Conservation (phyloP, 306 rosid genomes). For the Rosa lucieae region DNA sequence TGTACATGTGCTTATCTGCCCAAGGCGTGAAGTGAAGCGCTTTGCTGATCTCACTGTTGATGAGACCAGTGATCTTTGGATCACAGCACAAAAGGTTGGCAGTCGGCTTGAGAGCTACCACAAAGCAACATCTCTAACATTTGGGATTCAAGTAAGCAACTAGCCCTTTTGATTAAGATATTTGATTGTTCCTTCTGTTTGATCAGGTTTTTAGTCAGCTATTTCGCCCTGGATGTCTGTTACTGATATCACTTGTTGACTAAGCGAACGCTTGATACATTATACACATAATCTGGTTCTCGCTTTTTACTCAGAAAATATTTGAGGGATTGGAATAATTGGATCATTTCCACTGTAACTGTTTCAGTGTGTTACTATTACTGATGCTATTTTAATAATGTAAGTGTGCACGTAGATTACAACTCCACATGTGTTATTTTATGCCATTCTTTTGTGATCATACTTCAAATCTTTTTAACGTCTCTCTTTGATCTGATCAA, state of each 20-base stretch:
- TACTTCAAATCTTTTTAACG: not conserved
- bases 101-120: constrained; percentile 69
- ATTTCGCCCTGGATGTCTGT: not conserved
- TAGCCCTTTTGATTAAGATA: not conserved
- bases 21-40: constrained; percentile 90
- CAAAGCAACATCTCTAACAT: constrained; percentile 77
- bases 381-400: not conserved
- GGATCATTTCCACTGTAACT: not conserved
- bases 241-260: constrained; percentile 8
- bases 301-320: not conserved
- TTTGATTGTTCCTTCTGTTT: not conserved
- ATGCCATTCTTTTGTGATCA: constrained; percentile 3
- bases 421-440: not conserved
- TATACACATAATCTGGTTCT: not conserved
- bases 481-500: constrained; percentile 5
- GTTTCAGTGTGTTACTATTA: not conserved
- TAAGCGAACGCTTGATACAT: not conserved
- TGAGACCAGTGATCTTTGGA: constrained; percentile 88
- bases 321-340: not conserved
- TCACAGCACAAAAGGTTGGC: constrained; percentile 82
- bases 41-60: constrained; percentile 77
- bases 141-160: constrained; percentile 72
- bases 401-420: not conserved
- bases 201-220: not conserved
- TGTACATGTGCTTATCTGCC: constrained; percentile 85